phyloP scores from a whole-genome alignment of 2,329 filamentous ascomycete species.

The Botrytis medusae region DNA sequence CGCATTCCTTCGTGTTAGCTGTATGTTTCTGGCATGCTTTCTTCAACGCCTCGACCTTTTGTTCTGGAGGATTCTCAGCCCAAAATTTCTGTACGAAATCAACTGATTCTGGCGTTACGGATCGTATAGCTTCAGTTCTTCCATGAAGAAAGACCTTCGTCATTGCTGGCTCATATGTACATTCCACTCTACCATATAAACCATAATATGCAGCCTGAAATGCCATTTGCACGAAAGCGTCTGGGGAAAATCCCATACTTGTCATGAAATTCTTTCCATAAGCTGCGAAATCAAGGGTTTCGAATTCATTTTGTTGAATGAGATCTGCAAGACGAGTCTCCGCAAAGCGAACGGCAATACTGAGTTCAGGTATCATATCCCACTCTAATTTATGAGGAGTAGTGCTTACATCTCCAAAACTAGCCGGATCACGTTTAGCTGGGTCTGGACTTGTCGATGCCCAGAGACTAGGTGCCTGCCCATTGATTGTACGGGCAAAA shows the following conservation, averaged over 20 bases:
- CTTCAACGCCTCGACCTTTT: constrained; percentile 83
- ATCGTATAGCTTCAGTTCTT: constrained; percentile 88
- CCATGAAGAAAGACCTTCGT: constrained; percentile 93
- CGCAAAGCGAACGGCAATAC: constrained; percentile 88
- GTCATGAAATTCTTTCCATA: constrained; percentile 99
- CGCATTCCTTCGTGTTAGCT: constrained; percentile 75
- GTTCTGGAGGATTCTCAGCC: constrained; percentile 79
- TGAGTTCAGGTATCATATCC: constrained; percentile 93
- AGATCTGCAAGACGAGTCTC: constrained; percentile 92
- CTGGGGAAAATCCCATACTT: constrained; percentile 92
- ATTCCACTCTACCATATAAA: constrained; percentile 89
- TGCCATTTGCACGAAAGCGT: constrained; percentile 98
- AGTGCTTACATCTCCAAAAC: constrained; percentile 89
- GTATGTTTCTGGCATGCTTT: constrained; percentile 83
- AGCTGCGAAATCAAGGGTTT: constrained; percentile 81
- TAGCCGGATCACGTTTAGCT: constrained; percentile 83
- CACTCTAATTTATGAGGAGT: constrained; percentile 96
- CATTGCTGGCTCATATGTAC: constrained; percentile 97
- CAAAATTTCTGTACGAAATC: constrained; percentile 93
- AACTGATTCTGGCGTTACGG: constrained; percentile 79
- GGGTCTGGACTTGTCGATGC: constrained; percentile 87
- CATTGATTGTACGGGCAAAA: constrained; percentile 93
- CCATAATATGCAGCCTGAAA: constrained; percentile 98
- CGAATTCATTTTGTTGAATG: constrained; percentile 95
- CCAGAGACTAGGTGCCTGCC: constrained; percentile 88